Percentiles rank a stretch among this genome's conserved stretches.
Evolutionary conservation across 176 grass and related monocot genomes (phyloP).

Genomic region (Cymbopogon citratus): DNA sequence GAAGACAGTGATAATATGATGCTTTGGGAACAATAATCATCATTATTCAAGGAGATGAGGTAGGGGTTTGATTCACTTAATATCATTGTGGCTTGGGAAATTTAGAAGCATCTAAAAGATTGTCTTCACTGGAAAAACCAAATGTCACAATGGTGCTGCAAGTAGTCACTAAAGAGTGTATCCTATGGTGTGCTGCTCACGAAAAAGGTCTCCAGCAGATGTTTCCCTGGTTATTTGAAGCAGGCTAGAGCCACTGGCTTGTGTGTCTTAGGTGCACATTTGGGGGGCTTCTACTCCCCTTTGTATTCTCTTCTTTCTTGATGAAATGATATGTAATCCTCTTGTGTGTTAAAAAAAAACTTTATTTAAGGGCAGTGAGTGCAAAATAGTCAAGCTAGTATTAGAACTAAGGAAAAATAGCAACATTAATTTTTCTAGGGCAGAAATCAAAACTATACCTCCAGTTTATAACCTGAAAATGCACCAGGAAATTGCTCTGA

Average conservation of each 20-base stretch:
- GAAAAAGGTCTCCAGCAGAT: not conserved
- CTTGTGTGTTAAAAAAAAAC: not conserved
- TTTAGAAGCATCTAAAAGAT: not conserved
- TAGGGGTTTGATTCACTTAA: not conserved
- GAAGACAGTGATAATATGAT: not conserved
- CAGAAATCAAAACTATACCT: slow-evolving; percentile 46
- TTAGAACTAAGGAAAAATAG: slow-evolving; percentile 4
- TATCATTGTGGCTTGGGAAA: not conserved
- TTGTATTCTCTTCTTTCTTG: not conserved
- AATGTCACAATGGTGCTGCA: not conserved
- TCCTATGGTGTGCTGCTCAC: not conserved
- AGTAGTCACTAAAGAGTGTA: not conserved
- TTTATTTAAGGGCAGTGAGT: not conserved
- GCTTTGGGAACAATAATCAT: not conserved
- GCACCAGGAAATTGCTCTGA: slow-evolving; percentile 82
- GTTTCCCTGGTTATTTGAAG: not conserved
- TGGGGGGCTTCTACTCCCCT: not conserved
- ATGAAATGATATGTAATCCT: not conserved
- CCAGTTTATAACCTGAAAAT: slow-evolving; percentile 78
- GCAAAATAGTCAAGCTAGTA: not conserved
- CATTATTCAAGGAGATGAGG: slow-evolving; percentile 6
- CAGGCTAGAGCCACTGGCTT: not conserved
- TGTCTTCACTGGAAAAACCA: not conserved
- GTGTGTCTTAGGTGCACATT: not conserved
- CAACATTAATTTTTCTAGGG: not conserved